These are phyloP conservation scores for Geotrichum fermentans DNA, from an alignment of 1,139 yeast species.

Conservation along the genomic window DNA sequence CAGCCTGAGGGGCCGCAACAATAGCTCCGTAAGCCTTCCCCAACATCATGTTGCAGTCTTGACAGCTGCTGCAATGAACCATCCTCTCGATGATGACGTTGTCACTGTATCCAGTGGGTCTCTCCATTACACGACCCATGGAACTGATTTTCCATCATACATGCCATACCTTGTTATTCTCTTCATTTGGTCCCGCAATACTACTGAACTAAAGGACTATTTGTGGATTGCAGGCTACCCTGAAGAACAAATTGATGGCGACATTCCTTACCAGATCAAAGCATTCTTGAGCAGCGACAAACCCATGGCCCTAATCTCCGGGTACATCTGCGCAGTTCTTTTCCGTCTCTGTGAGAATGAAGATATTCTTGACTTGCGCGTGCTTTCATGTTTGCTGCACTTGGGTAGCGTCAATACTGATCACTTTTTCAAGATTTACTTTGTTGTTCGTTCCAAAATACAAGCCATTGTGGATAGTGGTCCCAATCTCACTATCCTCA, in stretches of 20 bases:
- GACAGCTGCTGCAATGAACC: background rate
- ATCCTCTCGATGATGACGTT: constrained; percentile 9
- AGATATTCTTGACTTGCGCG: constrained; percentile 51
- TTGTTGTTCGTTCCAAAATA: constrained; percentile 16
- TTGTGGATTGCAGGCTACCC: constrained; percentile 47
- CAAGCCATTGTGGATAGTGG: constrained; percentile 16
- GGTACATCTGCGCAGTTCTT: constrained; percentile 51
- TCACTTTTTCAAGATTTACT: constrained; percentile 15
- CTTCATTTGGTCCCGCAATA: constrained; percentile 49
- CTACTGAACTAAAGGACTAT: constrained; percentile 45
- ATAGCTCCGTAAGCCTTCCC: constrained; percentile 8
- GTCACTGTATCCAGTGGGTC: constrained; percentile 11
- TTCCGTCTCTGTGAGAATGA: constrained; percentile 48
- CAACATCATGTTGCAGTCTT: constrained; percentile 4
- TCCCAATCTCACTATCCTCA: constrained; percentile 13
- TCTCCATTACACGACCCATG: background rate
- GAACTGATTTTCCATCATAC: constrained; percentile 24
- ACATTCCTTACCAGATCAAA: constrained; percentile 34
- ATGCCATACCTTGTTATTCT: constrained; percentile 52
- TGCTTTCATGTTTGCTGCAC: constrained; percentile 47
- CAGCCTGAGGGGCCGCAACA: constrained; percentile 8
- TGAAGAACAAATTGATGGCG: constrained; percentile 33
- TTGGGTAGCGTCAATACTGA: constrained; percentile 35
- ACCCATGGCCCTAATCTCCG: constrained; percentile 44
- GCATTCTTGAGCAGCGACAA: constrained; percentile 47